phyloP scores from a whole-genome alignment of 2,329 filamentous ascomycete genomes.

The Aspergillus sp. region DNA sequence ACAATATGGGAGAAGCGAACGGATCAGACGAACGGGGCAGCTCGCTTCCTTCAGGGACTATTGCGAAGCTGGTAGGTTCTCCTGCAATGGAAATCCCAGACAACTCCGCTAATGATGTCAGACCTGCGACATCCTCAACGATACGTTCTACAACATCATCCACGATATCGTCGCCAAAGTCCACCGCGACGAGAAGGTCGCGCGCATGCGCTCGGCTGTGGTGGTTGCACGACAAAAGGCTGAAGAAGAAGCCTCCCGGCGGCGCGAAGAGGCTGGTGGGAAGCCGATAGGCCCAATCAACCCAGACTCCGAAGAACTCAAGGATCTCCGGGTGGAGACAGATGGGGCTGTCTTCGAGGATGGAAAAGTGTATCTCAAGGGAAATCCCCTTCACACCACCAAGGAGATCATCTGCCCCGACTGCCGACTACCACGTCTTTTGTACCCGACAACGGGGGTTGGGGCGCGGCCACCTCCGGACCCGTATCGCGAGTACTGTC shows the following conservation, averaged over 20 bases:
- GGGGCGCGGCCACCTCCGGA: slow-evolving; percentile 50
- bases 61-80: slow-evolving; percentile 41
- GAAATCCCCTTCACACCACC: slow-evolving; percentile 58
- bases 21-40: slow-evolving; percentile 23
- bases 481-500: slow-evolving; percentile 57
- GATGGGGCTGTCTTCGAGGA: slow-evolving; percentile 53
- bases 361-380: slow-evolving; percentile 54
- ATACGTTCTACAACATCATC: slow-evolving; percentile 59
- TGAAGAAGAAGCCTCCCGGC: slow-evolving; percentile 36
- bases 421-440: slow-evolving; percentile 59
- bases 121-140: slow-evolving; percentile 54
- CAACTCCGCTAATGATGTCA: slow-evolving; percentile 11
- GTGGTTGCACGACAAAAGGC: slow-evolving; percentile 44
- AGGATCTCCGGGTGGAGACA: slow-evolving; percentile 46
- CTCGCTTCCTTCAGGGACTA: slow-evolving; percentile 35
- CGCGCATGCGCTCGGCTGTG: slow-evolving; percentile 56
- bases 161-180: slow-evolving; percentile 58
- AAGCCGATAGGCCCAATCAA: slow-evolving; percentile 33
- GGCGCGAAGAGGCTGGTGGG: slow-evolving; percentile 29
- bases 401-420: slow-evolving; percentile 60
- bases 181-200: slow-evolving; percentile 61
- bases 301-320: slow-evolving; percentile 35
- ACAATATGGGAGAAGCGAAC: slow-evolving; percentile 33
- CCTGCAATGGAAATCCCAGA: background rate
- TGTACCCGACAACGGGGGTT: slow-evolving; percentile 55